These are phyloP conservation scores for Telfairia occidentalis DNA, from an alignment of 331 rosid species.

Conservation along the genomic window DNA sequence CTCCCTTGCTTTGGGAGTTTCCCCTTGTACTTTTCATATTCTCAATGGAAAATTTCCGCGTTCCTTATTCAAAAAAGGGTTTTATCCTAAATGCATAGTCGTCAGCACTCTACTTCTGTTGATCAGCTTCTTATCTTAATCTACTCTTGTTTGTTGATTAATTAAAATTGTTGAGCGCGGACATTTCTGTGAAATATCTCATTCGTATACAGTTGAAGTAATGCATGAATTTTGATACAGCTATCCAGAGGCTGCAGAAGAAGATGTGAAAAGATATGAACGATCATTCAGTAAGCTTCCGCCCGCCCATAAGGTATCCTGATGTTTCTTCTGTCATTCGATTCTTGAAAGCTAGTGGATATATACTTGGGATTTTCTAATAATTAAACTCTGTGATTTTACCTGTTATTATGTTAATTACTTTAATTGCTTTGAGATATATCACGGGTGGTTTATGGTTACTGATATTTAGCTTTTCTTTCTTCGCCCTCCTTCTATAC, in stretches of 20 bases:
- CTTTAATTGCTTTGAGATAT: neutral
- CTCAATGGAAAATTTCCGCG: neutral
- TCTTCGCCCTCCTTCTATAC: neutral
- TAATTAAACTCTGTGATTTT: neutral
- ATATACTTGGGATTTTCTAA: neutral
- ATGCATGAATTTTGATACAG: constrained; percentile 25
- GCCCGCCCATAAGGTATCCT: constrained; percentile 72
- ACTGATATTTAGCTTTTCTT: neutral
- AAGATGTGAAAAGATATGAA: constrained; percentile 76
- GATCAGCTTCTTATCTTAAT: neutral
- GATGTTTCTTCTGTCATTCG: neutral
- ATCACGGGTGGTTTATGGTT: neutral
- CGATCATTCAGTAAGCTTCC: constrained; percentile 68
- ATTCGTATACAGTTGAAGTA: neutral
- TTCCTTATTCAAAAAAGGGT: neutral
- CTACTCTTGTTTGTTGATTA: neutral
- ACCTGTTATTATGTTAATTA: neutral
- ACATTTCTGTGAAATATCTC: neutral
- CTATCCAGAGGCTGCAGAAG: constrained; percentile 88
- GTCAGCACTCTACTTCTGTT: neutral
- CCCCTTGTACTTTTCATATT: neutral
- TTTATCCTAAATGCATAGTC: neutral
- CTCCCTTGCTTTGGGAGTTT: neutral
- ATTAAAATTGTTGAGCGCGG: neutral
- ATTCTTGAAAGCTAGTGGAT: neutral